A percentile compares a stretch with the other conserved stretches of the same genome.
Evolutionary conservation across 495 filamentous ascomycete species (phyloP).

Genomic region (Penicillium waksmanii): DNA sequence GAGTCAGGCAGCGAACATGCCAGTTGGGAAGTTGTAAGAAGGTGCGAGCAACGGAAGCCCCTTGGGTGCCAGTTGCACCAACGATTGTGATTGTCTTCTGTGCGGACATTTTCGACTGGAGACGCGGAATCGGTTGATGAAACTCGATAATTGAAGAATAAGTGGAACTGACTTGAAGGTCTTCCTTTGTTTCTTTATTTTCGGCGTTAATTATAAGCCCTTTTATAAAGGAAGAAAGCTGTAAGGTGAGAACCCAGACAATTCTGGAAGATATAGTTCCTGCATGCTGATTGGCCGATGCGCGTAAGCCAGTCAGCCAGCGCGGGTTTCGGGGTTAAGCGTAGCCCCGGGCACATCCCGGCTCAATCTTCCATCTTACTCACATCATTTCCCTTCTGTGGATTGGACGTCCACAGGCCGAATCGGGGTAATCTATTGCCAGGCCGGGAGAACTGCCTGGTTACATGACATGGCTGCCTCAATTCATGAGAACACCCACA

Average conservation of each 20-base stretch:
- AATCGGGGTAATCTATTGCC: too few relatives aligned
- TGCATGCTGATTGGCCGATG: slow-evolving; percentile 19
- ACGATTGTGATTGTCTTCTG: slow-evolving; percentile 34
- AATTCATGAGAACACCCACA: background rate
- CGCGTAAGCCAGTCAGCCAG: slow-evolving; percentile 25
- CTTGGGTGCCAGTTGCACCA: slow-evolving; percentile 51
- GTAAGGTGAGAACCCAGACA: background rate
- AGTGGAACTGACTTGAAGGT: too few relatives aligned
- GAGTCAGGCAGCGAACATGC: slow-evolving; percentile 47
- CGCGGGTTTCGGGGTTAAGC: slow-evolving; percentile 15
- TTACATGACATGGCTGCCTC: background rate
- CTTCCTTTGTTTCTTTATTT: too few relatives aligned
- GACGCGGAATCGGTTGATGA: too few relatives aligned
- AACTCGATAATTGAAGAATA: too few relatives aligned
- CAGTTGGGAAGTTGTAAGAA: slow-evolving; percentile 41
- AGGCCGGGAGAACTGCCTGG: background rate
- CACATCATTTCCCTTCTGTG: too few relatives aligned
- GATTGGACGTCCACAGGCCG: too few relatives aligned
- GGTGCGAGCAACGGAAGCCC: slow-evolving; percentile 46
- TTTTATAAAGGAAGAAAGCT: slow-evolving; percentile 2
- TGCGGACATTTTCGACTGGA: slow-evolving; percentile 4
- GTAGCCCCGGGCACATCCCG: background rate
- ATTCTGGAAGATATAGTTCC: slow-evolving; percentile 10
- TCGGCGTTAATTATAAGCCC: background rate
- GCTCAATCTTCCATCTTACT: too few relatives aligned